Base-by-base conservation (phyloP, 2,329 filamentous ascomycete species). In the Pseudopithomyces maydicus region DNA sequence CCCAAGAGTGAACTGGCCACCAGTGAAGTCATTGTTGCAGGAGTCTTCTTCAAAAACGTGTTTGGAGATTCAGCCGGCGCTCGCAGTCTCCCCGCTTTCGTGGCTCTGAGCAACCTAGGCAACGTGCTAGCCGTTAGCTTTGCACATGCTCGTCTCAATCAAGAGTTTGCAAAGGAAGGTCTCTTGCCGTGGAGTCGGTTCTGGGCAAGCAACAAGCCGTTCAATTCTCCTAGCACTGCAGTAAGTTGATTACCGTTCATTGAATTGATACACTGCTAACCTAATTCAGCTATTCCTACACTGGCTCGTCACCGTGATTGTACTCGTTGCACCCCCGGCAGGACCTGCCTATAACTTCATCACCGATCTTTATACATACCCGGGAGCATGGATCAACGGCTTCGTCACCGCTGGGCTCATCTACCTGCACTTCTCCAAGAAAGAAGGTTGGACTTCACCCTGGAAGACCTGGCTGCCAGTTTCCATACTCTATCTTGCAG, bases 321-420 rank as follows among this genome's bases (percentile, higher is more conserved):
- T 90, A 12, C 81, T 91, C 32, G 72, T 90, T 3, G 88, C 86
- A 0, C 88, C 88, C 1, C 88, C 88, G 0, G 84, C 87, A 0
- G 88, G 88, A 0, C 82, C 87, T 15, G 87, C 88, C 0, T 90
- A 90, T 72, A 88, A 87, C 73, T 90, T 90, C 65, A 82, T 88
- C 39, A 79, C 85, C 48, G 83, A 85, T 59, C 70, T 88, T 45
- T 73, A 76, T 55, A 73, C 71, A 8, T 75, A 76, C 57, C 73
- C 73, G 1, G 72, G 72, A 6, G 67, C 72, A 10, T 74, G 71
- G 69, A 74, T 76, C 65, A 74, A 74, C 42, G 69, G 62, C n/a
- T 74, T 74, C 51, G 72, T 74, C 6, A 64, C 64, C 5, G 71
- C 70, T 1, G 74, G 73, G 17, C 70, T 75, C 42, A 72, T 75